Conservation (phyloP, 2,329 filamentous ascomycete genomes). For the Alternaria hordeiaustralica region DNA sequence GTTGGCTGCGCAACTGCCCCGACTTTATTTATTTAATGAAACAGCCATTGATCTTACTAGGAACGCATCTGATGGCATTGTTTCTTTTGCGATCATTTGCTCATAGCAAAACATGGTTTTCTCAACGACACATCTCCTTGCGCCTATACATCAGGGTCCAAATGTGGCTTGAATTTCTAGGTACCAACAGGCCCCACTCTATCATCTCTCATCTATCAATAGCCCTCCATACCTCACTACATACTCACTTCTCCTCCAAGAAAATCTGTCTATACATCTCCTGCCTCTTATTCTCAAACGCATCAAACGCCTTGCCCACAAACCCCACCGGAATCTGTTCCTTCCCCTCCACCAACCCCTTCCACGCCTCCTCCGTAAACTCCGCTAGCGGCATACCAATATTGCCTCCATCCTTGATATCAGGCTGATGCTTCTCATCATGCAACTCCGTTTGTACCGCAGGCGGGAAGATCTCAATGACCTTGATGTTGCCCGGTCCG, state of each 20-base stretch:
- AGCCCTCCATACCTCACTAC: too few species aligned
- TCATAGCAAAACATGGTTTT: neutral
- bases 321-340: slow-evolving; percentile 61
- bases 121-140: neutral
- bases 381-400: slow-evolving; percentile 62
- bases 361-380: slow-evolving; percentile 60
- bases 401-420: slow-evolving; percentile 57
- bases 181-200: neutral
- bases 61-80: neutral
- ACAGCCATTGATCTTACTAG: neutral
- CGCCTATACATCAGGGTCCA: neutral
- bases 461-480: slow-evolving; percentile 63
- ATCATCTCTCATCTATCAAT: too few species aligned
- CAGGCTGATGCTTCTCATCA: slow-evolving; percentile 61
- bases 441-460: slow-evolving; percentile 65
- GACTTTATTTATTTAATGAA: neutral
- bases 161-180: neutral
- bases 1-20: neutral
- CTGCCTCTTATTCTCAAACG: slow-evolving; percentile 59
- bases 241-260: neutral
- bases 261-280: slow-evolving; percentile 39
- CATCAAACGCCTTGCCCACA: slow-evolving; percentile 50
- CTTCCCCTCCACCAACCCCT: slow-evolving; percentile 53
- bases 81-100: neutral
- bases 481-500: slow-evolving; percentile 55